phyloP scores from a whole-genome alignment of 768 basidiomycete genomes.

The Chalciporus chontae region DNA sequence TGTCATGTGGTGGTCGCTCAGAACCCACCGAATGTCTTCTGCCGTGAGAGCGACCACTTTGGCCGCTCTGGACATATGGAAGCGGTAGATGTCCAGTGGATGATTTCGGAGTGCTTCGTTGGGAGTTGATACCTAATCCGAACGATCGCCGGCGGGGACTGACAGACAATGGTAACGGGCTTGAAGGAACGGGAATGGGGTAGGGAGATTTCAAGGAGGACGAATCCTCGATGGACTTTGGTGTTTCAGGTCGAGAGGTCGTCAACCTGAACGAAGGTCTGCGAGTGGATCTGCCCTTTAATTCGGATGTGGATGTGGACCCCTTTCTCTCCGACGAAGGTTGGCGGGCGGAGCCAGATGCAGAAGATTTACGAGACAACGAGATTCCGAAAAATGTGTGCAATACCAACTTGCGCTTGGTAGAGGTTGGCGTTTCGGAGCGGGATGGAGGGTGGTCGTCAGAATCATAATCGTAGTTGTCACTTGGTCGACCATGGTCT shows the following conservation, averaged over 20 bases:
- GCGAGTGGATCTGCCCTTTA: constrained; percentile 15
- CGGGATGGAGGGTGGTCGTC: constrained; percentile 23
- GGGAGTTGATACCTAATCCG: constrained; percentile 25
- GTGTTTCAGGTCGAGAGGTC: constrained; percentile 27
- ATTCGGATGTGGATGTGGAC: constrained; percentile 24
- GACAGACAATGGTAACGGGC: constrained; percentile 30
- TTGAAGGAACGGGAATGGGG: constrained; percentile 28
- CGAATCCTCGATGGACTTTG: constrained; percentile 25
- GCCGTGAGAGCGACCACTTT: constrained; percentile 19
- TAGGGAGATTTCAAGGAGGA: constrained; percentile 17
- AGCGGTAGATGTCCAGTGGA: constrained; percentile 27
- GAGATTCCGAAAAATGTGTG: constrained; percentile 28
- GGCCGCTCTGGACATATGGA: constrained; percentile 13
- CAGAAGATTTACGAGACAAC: constrained; percentile 25
- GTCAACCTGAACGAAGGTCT: constrained; percentile 31
- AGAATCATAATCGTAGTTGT: constrained; percentile 12
- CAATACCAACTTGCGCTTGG: constrained; percentile 19
- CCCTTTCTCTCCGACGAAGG: constrained; percentile 22
- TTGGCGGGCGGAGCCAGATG: constrained; percentile 16
- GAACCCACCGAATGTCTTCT: constrained; percentile 29
- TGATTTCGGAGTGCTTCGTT: constrained; percentile 28
- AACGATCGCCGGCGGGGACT: constrained; percentile 33
- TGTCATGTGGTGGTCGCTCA: constrained; percentile 31
- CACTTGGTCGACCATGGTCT: constrained; percentile 13
- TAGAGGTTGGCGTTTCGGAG: constrained; percentile 29